Evolutionary conservation across 495 filamentous ascomycete genomes (phyloP), one percentile per base, ranked within the genome.

Genomic region (Jackrogersella minutella): DNA sequence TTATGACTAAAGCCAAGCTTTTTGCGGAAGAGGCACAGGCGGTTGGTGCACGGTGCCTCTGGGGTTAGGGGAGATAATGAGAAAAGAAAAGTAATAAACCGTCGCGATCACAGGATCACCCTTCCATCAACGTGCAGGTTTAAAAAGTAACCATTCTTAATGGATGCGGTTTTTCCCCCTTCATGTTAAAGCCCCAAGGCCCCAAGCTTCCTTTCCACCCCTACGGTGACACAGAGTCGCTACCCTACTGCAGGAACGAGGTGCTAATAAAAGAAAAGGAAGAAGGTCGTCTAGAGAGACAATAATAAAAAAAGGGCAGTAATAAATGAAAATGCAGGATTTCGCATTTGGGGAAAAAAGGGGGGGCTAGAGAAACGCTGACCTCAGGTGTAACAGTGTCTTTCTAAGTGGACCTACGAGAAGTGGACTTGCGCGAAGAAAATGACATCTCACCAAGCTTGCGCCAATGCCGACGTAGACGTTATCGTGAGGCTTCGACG

Each of bases 161-260:
- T 46, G 10, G 26, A 46, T 10, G 19, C 41, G 41, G 41, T 21
- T 46, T 26, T 46, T 46, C 41, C 41, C 40, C 19, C 19, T 46
- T 46, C 19, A 24, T 5, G 21, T 47, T n/a, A n/a, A 28, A 28
- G 44, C 14, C 24, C 13, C 19, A 7, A 30, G 30, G 44, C 22
- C 44, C 14, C 26, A 17, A 49, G 44, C 44, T 14, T 2, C n/a
- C 44, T 31, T n/a, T n/a, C 24, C 44, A 26, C 44, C 30, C 39
- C 46, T 17, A 44, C 51, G 7, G 66, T 69, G 19, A 41, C 57
- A 69, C 66, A 52, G 49, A 62, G 39, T 31, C 56, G 62, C 49
- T 64, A 50, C 66, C 66, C 66, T 69, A 69, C 66, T 69, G 66
- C 66, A 69, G 66, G 66, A 69, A 69, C 66, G 61, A 55, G 57